Evolutionary conservation across 805 yeast genomes (phyloP), one percentile per base, ranked within the genome.

Genomic region (Teunomyces cretensis): DNA sequence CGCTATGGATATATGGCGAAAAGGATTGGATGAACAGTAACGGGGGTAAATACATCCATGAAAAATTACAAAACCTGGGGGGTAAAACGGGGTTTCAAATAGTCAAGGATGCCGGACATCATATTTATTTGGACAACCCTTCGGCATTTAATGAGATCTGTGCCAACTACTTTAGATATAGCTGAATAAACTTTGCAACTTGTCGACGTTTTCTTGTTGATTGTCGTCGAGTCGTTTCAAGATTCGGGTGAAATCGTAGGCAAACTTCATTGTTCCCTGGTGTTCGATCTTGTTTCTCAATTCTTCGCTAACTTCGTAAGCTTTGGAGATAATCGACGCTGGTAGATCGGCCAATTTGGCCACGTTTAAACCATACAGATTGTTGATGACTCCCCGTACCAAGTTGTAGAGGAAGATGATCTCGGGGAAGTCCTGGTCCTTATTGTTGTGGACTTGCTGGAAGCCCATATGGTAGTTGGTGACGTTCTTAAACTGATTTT

Each of bases 351-450:
- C 94, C 46, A 89, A 56, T 47, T 80, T 76, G 0, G 96, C 97
- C 31, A 88, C 96, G 57, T 90, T 88, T 30, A 91, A 68, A 1
- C 97, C 97, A 61, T 84, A 89, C 44, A 91, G 86, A 44, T 83
- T 76, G 33, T 78, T 62, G 15, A 69, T 65, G 8, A 68, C 72
- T 1, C 77, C 77, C 13, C 47, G 41, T 5, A 58, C 68, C 30
- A 72, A 50, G 33, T 60, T 67, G 51, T 71, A 72, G 33, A 72
- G 54, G 43, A 72, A 72, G 9, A 70, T 50, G 7, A 72, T 64
- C 35, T 70, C 72, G 1, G 74, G 72, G 52, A 64, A 67, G 30
- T 61, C 58, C 12, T 48, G 52, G 2, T 67, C 64, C 3, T 51
- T 62, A 6, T 6, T 6, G 22, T 6, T 61, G n/a, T 56, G 52